Conservation (phyloP, 225 moss, liverwort and hornwort species). For the Thuidium tamariscinum region DNA sequence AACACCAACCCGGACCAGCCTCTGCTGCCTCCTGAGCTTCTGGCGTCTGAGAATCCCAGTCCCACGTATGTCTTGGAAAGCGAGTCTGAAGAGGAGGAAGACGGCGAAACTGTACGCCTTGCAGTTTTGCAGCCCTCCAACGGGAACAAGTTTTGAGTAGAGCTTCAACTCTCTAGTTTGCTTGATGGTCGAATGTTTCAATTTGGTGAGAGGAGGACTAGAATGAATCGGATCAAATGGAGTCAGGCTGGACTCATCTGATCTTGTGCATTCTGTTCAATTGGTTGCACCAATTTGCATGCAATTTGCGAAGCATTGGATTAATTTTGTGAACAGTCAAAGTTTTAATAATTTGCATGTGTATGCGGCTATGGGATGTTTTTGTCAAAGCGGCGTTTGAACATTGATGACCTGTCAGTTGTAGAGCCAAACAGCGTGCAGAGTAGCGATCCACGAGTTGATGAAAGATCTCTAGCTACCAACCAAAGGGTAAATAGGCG, state of each 20-base stretch:
- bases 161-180: neutral
- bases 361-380: neutral
- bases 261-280: neutral
- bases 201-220: neutral
- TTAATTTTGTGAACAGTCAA: neutral
- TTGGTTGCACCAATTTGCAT: neutral
- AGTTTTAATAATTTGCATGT: neutral
- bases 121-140: neutral
- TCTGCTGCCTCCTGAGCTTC: constrained; percentile 41
- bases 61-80: neutral
- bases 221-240: neutral
- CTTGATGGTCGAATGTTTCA: neutral
- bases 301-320: neutral
- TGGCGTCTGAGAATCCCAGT: neutral
- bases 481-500: too few relatives aligned
- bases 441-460: too few relatives aligned
- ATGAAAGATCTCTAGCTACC: too few relatives aligned
- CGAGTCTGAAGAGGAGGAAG: constrained; percentile 6
- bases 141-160: neutral
- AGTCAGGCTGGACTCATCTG: neutral
- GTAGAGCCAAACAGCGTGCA: neutral
- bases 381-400: neutral
- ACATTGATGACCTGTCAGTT: neutral
- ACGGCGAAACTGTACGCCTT: constrained; percentile 1
- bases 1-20: constrained; percentile 61